Evolutionary conservation across 148 eudicot genomes (phyloP).

Genomic region (Spergularia bocconei): DNA sequence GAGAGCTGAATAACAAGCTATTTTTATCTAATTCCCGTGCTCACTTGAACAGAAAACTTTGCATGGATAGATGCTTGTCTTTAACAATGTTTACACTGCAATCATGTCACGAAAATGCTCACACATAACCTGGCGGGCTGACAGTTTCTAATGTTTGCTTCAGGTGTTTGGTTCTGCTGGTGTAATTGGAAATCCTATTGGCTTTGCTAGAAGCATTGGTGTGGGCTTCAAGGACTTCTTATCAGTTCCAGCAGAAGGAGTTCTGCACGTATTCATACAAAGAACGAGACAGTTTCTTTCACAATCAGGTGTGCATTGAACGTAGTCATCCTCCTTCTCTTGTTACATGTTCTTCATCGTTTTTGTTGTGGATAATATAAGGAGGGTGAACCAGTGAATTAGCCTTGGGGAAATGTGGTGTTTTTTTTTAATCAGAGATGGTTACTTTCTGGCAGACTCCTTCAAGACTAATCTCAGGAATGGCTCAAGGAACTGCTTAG

Average conservation of each 20-base stretch:
- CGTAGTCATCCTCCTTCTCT: not conserved
- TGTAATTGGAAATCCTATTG: constrained; percentile 96
- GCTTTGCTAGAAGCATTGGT: constrained; percentile 90
- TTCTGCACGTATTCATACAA: constrained; percentile 56
- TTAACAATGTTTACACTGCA: not conserved
- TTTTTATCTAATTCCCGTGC: not conserved
- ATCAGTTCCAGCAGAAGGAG: constrained; percentile 80
- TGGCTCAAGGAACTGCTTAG: constrained; percentile 95
- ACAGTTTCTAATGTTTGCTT: constrained; percentile 9
- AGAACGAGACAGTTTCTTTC: not conserved
- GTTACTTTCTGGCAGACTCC: constrained; percentile 56
- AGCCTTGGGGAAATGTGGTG: not conserved
- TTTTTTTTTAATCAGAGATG: constrained; percentile 8
- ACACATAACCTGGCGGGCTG: not conserved
- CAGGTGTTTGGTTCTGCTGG: constrained; percentile 99
- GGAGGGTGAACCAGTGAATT: too few relatives aligned
- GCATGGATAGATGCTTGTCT: not conserved
- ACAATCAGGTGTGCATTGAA: not conserved
- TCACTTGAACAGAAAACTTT: not conserved
- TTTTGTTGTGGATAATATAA: too few relatives aligned
- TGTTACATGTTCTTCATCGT: not conserved
- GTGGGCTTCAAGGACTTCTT: constrained; percentile 88
- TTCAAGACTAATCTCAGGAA: constrained; percentile 75
- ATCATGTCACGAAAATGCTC: not conserved
- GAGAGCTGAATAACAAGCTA: not conserved